phyloP scores from a whole-genome alignment of 2,329 filamentous ascomycete species.

The Fusarium sp. region DNA sequence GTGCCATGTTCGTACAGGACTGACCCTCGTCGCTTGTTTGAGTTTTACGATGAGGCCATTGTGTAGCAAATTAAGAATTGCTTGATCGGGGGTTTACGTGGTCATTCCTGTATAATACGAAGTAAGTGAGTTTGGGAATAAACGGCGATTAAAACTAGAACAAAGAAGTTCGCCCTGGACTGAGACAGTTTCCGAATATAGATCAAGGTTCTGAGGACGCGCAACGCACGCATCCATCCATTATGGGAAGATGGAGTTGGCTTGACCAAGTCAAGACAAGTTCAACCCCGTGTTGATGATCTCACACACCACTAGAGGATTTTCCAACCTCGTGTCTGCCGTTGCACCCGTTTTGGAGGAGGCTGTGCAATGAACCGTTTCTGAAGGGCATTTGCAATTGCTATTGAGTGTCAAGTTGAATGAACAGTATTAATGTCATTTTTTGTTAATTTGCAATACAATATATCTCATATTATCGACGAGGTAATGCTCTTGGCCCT shows the following conservation, averaged over 20 bases:
- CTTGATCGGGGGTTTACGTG: not conserved
- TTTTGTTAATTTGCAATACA: not conserved
- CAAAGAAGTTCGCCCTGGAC: not conserved
- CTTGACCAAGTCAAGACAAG: not conserved
- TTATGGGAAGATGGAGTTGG: not conserved
- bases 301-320: conserved; percentile 29
- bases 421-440: not conserved
- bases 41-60: conserved; percentile 17
- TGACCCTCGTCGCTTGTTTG: conserved; percentile 10
- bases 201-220: conserved; percentile 25
- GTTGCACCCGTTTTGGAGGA: conserved; percentile 15
- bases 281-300: conserved; percentile 27
- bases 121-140: not conserved
- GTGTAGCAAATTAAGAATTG: conserved; percentile 4
- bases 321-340: conserved; percentile 33
- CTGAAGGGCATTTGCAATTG: not conserved
- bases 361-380: conserved; percentile 21
- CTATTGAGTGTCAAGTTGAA: not conserved
- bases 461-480: not conserved
- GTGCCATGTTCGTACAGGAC: conserved; percentile 18
- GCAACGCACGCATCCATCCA: conserved; percentile 30
- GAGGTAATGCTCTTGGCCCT: not conserved
- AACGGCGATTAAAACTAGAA: not conserved
- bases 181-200: conserved; percentile 30
- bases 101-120: not conserved